Base-by-base conservation (phyloP, 2,329 filamentous ascomycete genomes). In the Sporothrix globosa region DNA sequence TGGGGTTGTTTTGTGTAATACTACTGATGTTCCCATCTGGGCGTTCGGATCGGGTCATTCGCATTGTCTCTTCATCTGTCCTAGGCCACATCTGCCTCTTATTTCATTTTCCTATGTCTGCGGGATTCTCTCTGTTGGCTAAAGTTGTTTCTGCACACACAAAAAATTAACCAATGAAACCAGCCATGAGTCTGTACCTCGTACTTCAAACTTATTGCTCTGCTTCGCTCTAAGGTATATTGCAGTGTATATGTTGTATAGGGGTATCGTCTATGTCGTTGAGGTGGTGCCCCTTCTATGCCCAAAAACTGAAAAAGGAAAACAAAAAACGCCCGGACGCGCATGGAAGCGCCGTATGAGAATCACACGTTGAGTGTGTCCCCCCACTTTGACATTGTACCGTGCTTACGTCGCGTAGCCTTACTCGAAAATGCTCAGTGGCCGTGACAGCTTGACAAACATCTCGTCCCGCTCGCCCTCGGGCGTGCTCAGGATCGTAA, bases 401-500 rank as follows among this genome's bases (percentile, higher is more conserved):
- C 19, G 41, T 30, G 13, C 27, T 9, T 5, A 4, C 14, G 17
- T 2, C 11, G 7, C 52, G 6, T 56, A 34, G 63, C 46, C 34
- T 34, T 34, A 34, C 34, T 34, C 77, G 75, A 88, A 86, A 3
- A 86, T 79, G 0, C 85, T 82, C 74, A 88, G 76, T 13, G 86
- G 86, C 2, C 86, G 86, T 66, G 83, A 85, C 66, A 92, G 80
- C 80, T 94, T 95, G 7, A 88, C 89, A 76, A 90, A 84, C 93
- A 98, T 97, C 83, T 98, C 96, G 72, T 96, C 92, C 81, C 90
- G 91, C 83, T 98, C 95, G 3, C 89, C 92, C 71, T 90, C 85
- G 0, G 91, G 84, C 2, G 91, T 92, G 78, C 93, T 97, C 71
- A 97, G 83, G 30, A 89, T 90, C 1, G 95, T 98, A 19, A 98